Percentiles rank a stretch among this genome's conserved stretches.
Evolutionary conservation across 345 rosid genomes (phyloP).

Genomic region (Brassica juncea): DNA sequence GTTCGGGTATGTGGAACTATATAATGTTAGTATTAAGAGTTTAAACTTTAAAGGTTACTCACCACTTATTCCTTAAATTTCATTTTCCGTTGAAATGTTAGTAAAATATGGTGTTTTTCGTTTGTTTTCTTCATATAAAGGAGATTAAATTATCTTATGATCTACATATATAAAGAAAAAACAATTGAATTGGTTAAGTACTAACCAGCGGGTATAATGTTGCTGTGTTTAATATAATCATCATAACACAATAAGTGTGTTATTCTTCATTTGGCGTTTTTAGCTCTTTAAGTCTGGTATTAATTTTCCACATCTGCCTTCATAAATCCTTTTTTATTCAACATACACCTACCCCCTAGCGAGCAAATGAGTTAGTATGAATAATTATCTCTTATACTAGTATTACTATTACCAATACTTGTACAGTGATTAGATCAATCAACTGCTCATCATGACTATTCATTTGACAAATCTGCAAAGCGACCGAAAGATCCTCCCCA

Average conservation of each 20-base stretch:
- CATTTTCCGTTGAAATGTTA: background rate
- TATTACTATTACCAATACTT: background rate
- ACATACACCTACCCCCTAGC: slow-evolving; percentile 17
- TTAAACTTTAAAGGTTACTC: slow-evolving; percentile 30
- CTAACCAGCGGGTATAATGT: background rate
- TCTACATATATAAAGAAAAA: background rate
- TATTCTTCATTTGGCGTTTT: background rate
- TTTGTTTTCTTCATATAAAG: background rate
- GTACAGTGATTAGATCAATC: background rate
- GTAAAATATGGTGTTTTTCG: background rate
- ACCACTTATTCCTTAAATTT: background rate
- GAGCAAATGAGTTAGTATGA: slow-evolving; percentile 14
- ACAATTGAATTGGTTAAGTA: background rate
- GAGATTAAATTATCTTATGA: background rate
- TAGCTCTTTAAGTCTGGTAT: background rate
- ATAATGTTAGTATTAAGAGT: slow-evolving; percentile 28
- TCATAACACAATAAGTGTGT: background rate
- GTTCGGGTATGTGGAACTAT: slow-evolving; percentile 15
- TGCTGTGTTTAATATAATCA: background rate
- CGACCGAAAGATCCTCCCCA: background rate
- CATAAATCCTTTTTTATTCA: background rate
- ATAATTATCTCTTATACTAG: slow-evolving; percentile 19
- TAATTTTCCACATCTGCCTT: background rate
- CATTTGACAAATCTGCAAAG: slow-evolving; percentile 12
- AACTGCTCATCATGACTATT: slow-evolving; percentile 29